These are phyloP conservation scores for Citrullus colocynthis DNA, from an alignment of 306 rosid species.

Conservation along the genomic window DNA sequence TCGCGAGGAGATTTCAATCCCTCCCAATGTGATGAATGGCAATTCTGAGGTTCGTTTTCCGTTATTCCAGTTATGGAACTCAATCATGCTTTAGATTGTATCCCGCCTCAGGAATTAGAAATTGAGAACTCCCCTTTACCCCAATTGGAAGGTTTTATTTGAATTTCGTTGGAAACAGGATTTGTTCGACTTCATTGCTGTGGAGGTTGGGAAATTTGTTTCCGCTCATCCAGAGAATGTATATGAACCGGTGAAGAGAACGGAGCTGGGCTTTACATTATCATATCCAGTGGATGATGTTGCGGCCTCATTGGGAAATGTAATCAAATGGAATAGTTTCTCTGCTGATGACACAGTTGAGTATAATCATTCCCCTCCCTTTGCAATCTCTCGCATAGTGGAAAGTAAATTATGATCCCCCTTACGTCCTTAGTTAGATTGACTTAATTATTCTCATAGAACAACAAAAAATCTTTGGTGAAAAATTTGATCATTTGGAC, in stretches of 20 bases:
- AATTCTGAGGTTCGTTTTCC: constrained; percentile 22
- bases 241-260: constrained; percentile 5
- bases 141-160: background rate
- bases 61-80: background rate
- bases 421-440: background rate
- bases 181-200: constrained; percentile 37
- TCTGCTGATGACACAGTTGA: constrained; percentile 41
- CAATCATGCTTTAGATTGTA: background rate
- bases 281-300: constrained; percentile 29
- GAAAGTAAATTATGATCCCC: background rate
- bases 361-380: constrained; percentile 8
- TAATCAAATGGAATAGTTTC: constrained; percentile 32
- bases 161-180: constrained; percentile 18
- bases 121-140: background rate
- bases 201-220: constrained; percentile 46
- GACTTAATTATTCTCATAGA: background rate
- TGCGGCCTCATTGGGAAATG: constrained; percentile 18
- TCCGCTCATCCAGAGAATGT: constrained; percentile 17
- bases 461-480: background rate
- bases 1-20: constrained; percentile 39
- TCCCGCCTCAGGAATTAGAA: background rate
- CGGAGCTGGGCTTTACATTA: constrained; percentile 41
- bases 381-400: background rate
- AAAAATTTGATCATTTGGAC: background rate
- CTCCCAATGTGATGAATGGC: constrained; percentile 25